Evolutionary conservation across 345 rosid species (phyloP), one percentile per base, ranked within the genome.

Genomic region (Erodium maritimum): DNA sequence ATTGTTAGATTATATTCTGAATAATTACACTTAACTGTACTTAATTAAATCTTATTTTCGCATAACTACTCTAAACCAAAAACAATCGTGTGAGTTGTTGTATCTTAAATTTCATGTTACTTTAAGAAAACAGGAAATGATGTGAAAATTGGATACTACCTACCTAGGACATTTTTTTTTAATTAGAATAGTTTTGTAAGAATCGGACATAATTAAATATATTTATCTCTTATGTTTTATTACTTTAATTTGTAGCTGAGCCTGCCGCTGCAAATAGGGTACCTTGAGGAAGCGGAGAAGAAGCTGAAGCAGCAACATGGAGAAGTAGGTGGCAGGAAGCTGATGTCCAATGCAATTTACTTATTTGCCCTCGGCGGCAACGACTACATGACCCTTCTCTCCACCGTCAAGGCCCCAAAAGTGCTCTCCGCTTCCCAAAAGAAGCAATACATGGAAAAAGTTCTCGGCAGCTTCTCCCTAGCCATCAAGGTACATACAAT

Each of bases 311-410:
- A 58, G 20, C 34, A 71, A 58, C 21, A 64, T 13, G 75, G 75
- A 0, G 42, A 67, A 0, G 42, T 16, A 21, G 45, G 56, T 10
- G 64, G 67, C 29, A 58, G 21, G 55, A 56, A 64, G 18, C 5
- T 67, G 24, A 17, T 71, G 61, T 54, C 59, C 4, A 66, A 56
- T 56, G 66, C 75, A 0, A 64, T 63, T 8, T 67, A 58, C 57
- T 33, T 66, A 25, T 42, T 71, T 63, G 54, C 67, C 52, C 55
- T 71, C 1, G 70, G 74, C 37, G 69, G 69, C 9, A 60, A 60
- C 50, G 73, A 70, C 29, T 65, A 61, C 37, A 18, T 25, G 21
- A 51, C 54, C 54, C 54, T 17, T 7, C 37, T 23, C 50, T 48
- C 22, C 8, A 46, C 34, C 46, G 5, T 55, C 10, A 20, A 23